Evolutionary conservation across 129 eudicot species (phyloP), one percentile per base, ranked within the genome.

Genomic region (Oenanthe sinensis): DNA sequence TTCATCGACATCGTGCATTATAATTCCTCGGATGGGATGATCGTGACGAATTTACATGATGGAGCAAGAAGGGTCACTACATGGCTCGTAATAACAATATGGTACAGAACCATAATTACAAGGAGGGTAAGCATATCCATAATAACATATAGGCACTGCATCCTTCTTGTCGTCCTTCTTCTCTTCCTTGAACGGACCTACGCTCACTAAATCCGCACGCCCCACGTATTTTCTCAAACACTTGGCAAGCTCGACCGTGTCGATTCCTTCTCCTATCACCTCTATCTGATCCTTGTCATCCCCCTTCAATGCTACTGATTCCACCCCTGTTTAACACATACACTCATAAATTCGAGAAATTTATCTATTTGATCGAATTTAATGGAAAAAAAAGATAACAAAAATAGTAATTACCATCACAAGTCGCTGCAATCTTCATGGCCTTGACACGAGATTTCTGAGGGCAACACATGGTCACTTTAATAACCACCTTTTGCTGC

Each of bases 211-310:
- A 76, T 75, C 83, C 17, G 86, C 78, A 33, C 33, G 48, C 5
- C 80, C 86, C 33, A 83, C 63, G 15, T 79, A 69, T 71, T 79
- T 83, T 83, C 86, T 76, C n/a, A 83, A 48, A 44, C 20, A n/a
- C 28, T 26, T 77, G 0, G 86, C 80, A 1, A 83, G 75, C 13
- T 47, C 67, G 0, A 67, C 86, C 22, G 86, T 33, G 58, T 83
- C 86, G 45, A 83, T 75, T 16, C 75, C 81, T 1, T 75, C 86
- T 84, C 86, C 86, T 8, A 76, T 54, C 36, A 84, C 78, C 63
- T 79, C 83, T 72, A 84, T 63, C 24, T 84, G 54, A 20, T 84
- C 69, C 75, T 79, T 80, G 10, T 52, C 75, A 9, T 68, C 65
- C 17, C 83, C 86, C 9, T 17, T 70, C 39, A 84, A 26, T 19